Evolutionary conservation across 164 flowering plant species (phyloP).

Genomic region (Tetrastigma voinierianum): DNA sequence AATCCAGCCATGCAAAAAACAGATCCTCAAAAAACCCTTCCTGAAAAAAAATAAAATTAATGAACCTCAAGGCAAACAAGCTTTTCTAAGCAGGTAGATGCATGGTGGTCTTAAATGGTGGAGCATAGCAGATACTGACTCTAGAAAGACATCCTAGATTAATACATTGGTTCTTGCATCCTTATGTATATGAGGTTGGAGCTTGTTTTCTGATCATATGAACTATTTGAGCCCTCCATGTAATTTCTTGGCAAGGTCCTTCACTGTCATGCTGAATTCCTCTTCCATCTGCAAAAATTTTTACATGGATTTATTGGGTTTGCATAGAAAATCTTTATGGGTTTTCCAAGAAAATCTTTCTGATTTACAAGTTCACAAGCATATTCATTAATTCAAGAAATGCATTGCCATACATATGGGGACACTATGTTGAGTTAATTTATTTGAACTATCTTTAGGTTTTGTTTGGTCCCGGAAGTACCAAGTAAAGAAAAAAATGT

Average conservation of each 20-base stretch:
- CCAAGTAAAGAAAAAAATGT: no score
- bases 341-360: no score
- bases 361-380: no score
- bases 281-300: slow-evolving; percentile 52
- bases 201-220: slow-evolving; percentile 22
- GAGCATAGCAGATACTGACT: slow-evolving; percentile 1
- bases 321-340: neutral
- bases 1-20: slow-evolving; percentile 35
- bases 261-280: slow-evolving; percentile 35
- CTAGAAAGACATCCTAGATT: neutral
- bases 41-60: slow-evolving; percentile 22
- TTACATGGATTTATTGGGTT: neutral
- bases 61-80: slow-evolving; percentile 31
- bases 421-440: no score
- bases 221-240: slow-evolving; percentile 33
- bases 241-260: slow-evolving; percentile 46
- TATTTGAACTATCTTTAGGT: no score
- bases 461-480: no score
- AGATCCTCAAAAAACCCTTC: slow-evolving; percentile 22
- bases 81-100: slow-evolving; percentile 2
- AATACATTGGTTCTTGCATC: neutral
- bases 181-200: neutral
- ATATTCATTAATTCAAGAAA: no score
- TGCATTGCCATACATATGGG: no score
- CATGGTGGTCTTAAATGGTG: slow-evolving; percentile 10